A percentile compares a stretch with the other conserved stretches of the same genome.
These are phyloP conservation scores for Trichoderma gracile DNA, from an alignment of 2,329 filamentous ascomycete species.

Conservation along the genomic window DNA sequence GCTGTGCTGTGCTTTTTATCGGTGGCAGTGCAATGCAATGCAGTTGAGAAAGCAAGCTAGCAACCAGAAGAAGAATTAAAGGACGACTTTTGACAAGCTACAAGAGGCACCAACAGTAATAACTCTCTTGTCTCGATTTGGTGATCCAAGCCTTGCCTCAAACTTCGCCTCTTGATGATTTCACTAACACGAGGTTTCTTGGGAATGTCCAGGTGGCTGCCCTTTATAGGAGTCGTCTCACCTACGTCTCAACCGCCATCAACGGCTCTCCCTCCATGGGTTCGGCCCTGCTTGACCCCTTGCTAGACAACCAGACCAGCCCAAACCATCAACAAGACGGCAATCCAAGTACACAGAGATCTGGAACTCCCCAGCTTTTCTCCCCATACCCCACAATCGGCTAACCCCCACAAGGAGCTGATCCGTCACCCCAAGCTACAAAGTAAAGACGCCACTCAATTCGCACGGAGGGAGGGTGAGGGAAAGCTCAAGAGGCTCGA, in stretches of 20 bases:
- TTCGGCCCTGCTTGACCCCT: constrained; percentile 17
- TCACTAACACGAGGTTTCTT: not conserved
- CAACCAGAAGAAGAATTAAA: too few species aligned
- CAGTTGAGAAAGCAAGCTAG: not conserved
- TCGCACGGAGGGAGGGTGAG: too few species aligned
- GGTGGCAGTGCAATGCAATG: not conserved
- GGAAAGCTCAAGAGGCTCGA: not conserved
- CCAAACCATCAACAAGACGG: not conserved
- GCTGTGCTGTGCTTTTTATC: too few species aligned
- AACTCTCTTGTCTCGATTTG: not conserved
- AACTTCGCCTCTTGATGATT: constrained; percentile 4
- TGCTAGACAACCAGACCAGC: not conserved
- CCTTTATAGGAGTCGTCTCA: constrained; percentile 18
- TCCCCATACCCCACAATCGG: constrained; percentile 25
- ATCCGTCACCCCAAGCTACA: not conserved
- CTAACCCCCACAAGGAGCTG: constrained; percentile 14
- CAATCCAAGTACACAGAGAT: not conserved
- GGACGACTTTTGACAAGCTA: not conserved
- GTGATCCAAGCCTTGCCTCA: not conserved
- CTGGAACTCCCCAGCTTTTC: not conserved
- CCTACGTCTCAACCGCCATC: constrained; percentile 5
- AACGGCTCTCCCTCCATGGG: constrained; percentile 1
- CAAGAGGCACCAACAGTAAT: not conserved
- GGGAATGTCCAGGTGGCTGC: constrained; percentile 4
- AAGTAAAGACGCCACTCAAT: too few species aligned